Evolutionary conservation across 1,284 basidiomycete genomes (phyloP).

Genomic region (Marasmius oreades): DNA sequence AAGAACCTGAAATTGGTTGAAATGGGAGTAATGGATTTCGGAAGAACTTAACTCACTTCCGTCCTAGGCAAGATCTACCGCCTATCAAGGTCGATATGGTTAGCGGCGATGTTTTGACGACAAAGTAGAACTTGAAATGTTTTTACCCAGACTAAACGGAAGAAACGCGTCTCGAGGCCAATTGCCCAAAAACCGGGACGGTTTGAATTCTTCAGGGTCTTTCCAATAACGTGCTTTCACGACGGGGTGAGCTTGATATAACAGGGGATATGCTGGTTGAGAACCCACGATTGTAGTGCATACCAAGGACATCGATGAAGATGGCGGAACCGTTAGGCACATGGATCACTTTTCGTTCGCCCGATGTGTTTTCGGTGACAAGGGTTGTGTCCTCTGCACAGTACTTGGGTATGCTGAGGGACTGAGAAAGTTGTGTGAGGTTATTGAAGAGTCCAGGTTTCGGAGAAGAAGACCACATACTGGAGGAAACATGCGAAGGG

Average conservation of each 20-base stretch:
- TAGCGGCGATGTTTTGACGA: background rate
- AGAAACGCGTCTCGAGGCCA: constrained; percentile 6
- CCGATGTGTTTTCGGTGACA: background rate
- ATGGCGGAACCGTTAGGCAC: background rate
- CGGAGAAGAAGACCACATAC: background rate
- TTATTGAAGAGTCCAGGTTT: background rate
- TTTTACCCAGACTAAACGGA: constrained; percentile 6
- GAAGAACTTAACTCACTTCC: background rate
- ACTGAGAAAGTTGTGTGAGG: background rate
- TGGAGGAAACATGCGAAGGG: background rate
- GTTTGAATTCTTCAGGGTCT: constrained; percentile 2
- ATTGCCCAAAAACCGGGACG: background rate
- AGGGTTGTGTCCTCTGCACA: background rate
- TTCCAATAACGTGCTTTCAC: constrained; percentile 4
- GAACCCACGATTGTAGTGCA: constrained; percentile 8
- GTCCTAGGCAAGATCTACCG: background rate
- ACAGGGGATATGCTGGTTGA: background rate
- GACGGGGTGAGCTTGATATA: background rate
- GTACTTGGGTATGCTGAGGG: background rate
- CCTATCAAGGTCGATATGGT: background rate
- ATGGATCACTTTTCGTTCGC: background rate
- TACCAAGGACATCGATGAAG: background rate
- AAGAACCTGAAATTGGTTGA: background rate
- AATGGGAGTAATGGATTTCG: background rate
- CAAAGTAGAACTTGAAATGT: background rate